Base-by-base conservation (phyloP, 306 rosid species). In the Acacia acuminata region DNA sequence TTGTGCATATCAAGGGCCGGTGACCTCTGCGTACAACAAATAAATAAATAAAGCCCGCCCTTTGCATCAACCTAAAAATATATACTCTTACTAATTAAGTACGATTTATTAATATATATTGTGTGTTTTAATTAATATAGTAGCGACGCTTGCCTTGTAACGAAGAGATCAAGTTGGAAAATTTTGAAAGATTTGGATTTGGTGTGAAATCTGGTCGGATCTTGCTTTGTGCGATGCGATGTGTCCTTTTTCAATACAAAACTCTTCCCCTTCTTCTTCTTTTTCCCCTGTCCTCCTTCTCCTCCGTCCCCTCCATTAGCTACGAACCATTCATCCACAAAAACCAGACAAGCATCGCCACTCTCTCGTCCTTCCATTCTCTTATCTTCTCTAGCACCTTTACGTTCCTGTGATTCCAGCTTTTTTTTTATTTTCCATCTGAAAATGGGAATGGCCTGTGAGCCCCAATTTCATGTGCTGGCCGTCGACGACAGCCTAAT, bases 131-230 rank as follows among this genome's bases (percentile, higher is more conserved):
- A 12, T 47, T 14, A 43, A 68, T 20, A 44, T 68, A 63, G 84
- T 87, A 61, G 81, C 94, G 75, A 91, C 90, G 93, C 91, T 91
- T 92, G 90, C 88, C 89, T 81, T 89, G 89, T 87, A 91, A 92
- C 89, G 93, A 91, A 91, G 65, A 91, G 75, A 90, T 84, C 87
- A 87, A 71, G 77, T 94, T 90, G 90, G 90, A 86, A 91, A 91
- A 87, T 44, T 84, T 92, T 88, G 82, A 79, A 86, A 91, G 97
- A 91, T 94, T 91, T 94, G 88, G 97, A 93, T 94, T 93, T 93
- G 87, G 90, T 91, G 82, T 79, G 92, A 94, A 91, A 94, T 93
- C 97, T 88, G 97, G 97, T 93, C 97, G 97, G 97, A 90, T 95
- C 97, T 95, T 93, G 92, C 94, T 90, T 95, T 90, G 90, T 89